Evolutionary conservation across 179 eudicot genomes (phyloP).

Genomic region (Silene noctiflora): DNA sequence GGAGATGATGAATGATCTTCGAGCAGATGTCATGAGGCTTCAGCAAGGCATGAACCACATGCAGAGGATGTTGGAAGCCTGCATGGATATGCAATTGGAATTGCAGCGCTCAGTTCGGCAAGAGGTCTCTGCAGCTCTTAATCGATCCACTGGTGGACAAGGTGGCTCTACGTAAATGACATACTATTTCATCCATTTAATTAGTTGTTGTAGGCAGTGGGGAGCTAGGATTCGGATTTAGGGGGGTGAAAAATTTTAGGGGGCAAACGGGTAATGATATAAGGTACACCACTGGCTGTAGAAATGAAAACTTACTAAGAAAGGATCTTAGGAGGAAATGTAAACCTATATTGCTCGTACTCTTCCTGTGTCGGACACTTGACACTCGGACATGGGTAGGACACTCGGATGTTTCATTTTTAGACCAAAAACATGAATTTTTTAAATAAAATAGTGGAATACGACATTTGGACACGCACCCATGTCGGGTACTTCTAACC

Average conservation of each 20-base stretch:
- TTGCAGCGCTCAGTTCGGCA: constrained; percentile 94
- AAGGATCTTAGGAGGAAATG: background rate
- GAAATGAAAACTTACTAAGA: background rate
- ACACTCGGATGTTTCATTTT: no score
- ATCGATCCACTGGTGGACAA: constrained; percentile 63
- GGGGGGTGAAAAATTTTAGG: no score
- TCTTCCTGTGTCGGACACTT: background rate
- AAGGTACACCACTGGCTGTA: no score
- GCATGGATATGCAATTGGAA: constrained; percentile 99
- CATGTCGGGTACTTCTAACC: no score
- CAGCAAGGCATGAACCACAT: constrained; percentile 99
- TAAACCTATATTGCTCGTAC: background rate
- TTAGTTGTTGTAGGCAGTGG: background rate
- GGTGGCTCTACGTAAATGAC: constrained; percentile 36
- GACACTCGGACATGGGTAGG: no score
- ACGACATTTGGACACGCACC: no score
- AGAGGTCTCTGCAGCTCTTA: constrained; percentile 97
- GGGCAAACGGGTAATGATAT: no score
- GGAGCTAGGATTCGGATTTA: no score
- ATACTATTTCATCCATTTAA: constrained; percentile 6
- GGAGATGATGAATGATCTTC: constrained; percentile 92
- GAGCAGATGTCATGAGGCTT: constrained; percentile 83
- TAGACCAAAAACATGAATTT: no score
- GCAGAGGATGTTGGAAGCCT: constrained; percentile 97
- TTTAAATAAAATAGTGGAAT: no score